These are phyloP conservation scores for Pseudodiploospora longispora DNA, from an alignment of 2,329 filamentous ascomycete genomes.

Conservation along the genomic window DNA sequence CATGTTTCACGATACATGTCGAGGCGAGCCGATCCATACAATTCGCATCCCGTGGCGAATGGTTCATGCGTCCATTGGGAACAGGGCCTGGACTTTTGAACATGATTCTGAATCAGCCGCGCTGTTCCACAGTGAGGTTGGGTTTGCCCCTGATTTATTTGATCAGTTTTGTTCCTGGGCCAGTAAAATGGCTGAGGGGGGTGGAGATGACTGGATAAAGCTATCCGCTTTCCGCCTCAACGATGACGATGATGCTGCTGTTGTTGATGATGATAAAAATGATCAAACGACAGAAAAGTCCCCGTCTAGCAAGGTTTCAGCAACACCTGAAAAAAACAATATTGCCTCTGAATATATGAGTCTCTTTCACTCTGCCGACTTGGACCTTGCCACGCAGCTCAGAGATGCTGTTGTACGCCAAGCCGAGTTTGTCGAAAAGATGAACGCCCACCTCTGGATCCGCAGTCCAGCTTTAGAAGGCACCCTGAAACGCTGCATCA, in stretches of 20 bases:
- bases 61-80: conserved; percentile 12
- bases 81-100: conserved; percentile 10
- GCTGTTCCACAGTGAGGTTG: background rate
- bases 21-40: conserved; percentile 8
- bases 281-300: background rate
- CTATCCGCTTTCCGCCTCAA: background rate
- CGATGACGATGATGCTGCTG: background rate
- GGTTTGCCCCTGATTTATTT: conserved; percentile 5
- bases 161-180: conserved; percentile 6
- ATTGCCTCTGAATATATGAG: background rate
- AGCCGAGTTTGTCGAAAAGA: conserved; percentile 31
- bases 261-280: background rate
- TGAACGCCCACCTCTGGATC: conserved; percentile 31
- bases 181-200: background rate
- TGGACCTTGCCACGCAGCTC: conserved; percentile 10
- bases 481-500: conserved; percentile 25
- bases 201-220: background rate
- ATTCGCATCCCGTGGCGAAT: conserved; percentile 14
- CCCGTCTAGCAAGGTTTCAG: background rate
- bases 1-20: conserved; percentile 11
- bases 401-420: conserved; percentile 28
- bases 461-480: conserved; percentile 24
- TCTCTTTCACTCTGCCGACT: conserved; percentile 1
- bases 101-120: background rate
- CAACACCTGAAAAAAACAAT: no score